Evolutionary conservation across 495 filamentous ascomycete genomes (phyloP), one percentile per base, ranked within the genome.

Genomic region (Neurospora sp.): DNA sequence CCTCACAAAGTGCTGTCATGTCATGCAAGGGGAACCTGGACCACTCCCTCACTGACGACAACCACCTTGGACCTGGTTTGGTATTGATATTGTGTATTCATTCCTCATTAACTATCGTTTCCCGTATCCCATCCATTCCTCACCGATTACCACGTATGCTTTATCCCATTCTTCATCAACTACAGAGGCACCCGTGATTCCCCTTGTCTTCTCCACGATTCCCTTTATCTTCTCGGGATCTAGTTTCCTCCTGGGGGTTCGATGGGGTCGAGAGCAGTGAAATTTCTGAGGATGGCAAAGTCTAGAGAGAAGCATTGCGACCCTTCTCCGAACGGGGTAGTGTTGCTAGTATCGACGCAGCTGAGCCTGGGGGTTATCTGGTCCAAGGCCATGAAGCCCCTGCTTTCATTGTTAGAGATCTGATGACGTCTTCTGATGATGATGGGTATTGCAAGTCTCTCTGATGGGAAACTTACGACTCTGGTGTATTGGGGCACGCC

Each of bases 381-480:
- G 23, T 76, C 78, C 7, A 77, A 70, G 16, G 77, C 76, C 72
- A 80, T 76, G 62, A 75, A 75, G 4, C 39, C 18, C 37, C 72
- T 77, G 23, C 39, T 12, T 42, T 9, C 38, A 10, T 38, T 40
- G 39, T 16, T 23, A 20, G 20, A 35, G 14, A 35, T 42, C 20
- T 23, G 40, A 39, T 38, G n/a, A 42, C 69, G 38, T 6, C 18
- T 39, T 38, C 38, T 38, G 42, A 10, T 69, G 66, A 39, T 72
- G 10, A 39, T 27, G 18, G n/a, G 42, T 20, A 46, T 18, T n/a
- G 42, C 42, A 44, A 44, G 42, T 20, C 18, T 46, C 42, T n/a
- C n/a, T 69, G 10, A 39, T 27, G 18, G 31, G 41, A 6, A 44
- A 72, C 78, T 71, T 72, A 78, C 77, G 39, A 70, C 18, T 73